Evolutionary conservation across 139 green algal species (phyloP), one percentile per base, ranked within the genome.

Genomic region (Desmodesmus armatus): DNA sequence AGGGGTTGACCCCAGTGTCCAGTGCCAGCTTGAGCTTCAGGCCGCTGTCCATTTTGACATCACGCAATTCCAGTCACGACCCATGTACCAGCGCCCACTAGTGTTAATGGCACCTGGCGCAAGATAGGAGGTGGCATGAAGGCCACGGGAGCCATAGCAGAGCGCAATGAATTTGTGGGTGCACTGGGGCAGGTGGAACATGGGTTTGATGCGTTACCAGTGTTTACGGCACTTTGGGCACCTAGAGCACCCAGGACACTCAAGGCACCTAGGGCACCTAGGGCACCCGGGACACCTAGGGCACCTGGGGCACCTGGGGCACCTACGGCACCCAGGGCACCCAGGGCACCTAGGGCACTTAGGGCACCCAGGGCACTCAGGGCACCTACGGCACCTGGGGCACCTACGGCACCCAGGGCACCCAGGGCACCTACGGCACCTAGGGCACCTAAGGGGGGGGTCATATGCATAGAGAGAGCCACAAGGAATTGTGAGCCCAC

Each of bases 31-130:
- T 94, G 19, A 79, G 84, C 66, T 70, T 83, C 19, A 75, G 33
- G 0, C 87, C 87, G 29, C 92, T 92, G 55, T 98, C 97, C 9
- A 97, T 87, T 60, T 99, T 97, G 37, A 99, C 97, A 80, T 99
- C 97, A 99, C 96, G 85, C 89, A 95, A 89, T 98, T 95, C 89
- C 92, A 97, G 80, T 92, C 85, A 3, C 83, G 84, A 21, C 93
- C 95, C 29, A 86, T 70, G 75, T 93, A 85, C 80, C 82, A 90
- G 79, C 94, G 88, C 65, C 83, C 83, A 62, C 78, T 44, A 6
- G 23, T 84, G 40, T 55, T 91, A 49, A 90, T 85, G 13, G 31
- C 37, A 40, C 65, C 65, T 78, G 51, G n/a, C 41, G 65, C 19
- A n/a, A 19, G 2, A 31, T 9, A 41, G 63, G 63, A 44, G n/a